Percentiles rank a stretch among this genome's conserved stretches.
These are phyloP conservation scores for Geotrichum citri-aurantii DNA, from an alignment of 1,139 yeast species.

Conservation along the genomic window DNA sequence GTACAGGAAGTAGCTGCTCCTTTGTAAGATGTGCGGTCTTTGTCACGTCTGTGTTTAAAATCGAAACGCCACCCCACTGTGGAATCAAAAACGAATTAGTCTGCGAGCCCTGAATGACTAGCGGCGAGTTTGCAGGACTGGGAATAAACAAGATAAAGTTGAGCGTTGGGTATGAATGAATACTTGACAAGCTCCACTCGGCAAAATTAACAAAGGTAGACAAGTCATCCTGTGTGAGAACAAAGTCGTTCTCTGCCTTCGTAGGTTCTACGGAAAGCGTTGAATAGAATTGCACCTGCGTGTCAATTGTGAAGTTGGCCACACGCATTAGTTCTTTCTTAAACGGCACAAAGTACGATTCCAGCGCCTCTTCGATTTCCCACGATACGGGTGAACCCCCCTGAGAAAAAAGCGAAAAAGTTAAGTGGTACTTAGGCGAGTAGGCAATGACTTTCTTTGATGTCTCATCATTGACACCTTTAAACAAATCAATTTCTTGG, in stretches of 20 bases:
- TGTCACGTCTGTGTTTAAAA: conserved; percentile 24
- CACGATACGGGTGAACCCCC: conserved; percentile 51
- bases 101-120: conserved; percentile 20
- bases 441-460: conserved; percentile 37
- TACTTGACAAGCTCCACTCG: conserved; percentile 61
- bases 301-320: conserved; percentile 68
- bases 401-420: conserved; percentile 58
- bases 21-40: conserved; percentile 33
- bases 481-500: conserved; percentile 41
- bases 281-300: conserved; percentile 72
- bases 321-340: conserved; percentile 39
- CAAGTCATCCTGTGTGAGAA: conserved; percentile 40
- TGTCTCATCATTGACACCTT: not conserved
- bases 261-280: conserved; percentile 30
- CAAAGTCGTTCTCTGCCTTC: conserved; percentile 19
- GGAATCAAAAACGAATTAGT: conserved; percentile 75
- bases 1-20: conserved; percentile 49
- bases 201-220: conserved; percentile 71
- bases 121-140: conserved; percentile 43
- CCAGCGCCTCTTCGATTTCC: conserved; percentile 48
- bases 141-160: conserved; percentile 68
- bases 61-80: conserved; percentile 72
- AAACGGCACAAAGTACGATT: conserved; percentile 44
- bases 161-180: conserved; percentile 51
- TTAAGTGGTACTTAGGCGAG: conserved; percentile 58